phyloP scores from a whole-genome alignment of 345 rosid genomes.

The Eucalyptus coolabah region DNA sequence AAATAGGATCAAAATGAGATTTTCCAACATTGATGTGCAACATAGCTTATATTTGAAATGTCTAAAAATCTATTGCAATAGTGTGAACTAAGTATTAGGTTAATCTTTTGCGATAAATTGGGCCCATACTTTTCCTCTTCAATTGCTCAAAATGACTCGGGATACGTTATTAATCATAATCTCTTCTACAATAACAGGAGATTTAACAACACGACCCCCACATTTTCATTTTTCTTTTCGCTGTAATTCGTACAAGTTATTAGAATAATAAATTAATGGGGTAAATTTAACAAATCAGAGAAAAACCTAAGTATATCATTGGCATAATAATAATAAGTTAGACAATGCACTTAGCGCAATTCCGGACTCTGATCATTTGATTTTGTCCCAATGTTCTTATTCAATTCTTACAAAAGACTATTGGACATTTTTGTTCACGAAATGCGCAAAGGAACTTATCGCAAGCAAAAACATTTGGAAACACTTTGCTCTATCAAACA shows the following conservation, averaged over 20 bases:
- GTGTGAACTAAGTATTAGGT: background rate
- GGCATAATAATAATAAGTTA: background rate
- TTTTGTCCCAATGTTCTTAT: no score
- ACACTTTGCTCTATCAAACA: background rate
- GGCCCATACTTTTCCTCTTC: background rate
- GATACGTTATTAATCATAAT: background rate
- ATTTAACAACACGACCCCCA: background rate
- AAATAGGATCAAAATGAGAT: no score
- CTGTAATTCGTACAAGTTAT: background rate
- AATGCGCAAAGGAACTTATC: no score
- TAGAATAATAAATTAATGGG: no score
- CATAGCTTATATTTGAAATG: background rate
- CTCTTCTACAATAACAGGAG: background rate
- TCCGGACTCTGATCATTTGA: fast-evolving
- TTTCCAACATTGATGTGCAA: no score
- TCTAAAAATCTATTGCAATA: background rate
- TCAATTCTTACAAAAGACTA: no score
- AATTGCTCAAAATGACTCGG: background rate
- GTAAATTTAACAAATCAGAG: no score
- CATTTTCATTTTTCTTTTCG: no score
- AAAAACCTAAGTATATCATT: background rate
- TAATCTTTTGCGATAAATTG: background rate
- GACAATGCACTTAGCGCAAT: no score
- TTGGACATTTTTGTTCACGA: no score
- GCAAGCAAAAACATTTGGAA: background rate